A percentile compares a stretch with the other conserved stretches of the same genome.
Conservation (phyloP, 2,329 filamentous ascomycete species). For the Penicillium janthinellum region DNA sequence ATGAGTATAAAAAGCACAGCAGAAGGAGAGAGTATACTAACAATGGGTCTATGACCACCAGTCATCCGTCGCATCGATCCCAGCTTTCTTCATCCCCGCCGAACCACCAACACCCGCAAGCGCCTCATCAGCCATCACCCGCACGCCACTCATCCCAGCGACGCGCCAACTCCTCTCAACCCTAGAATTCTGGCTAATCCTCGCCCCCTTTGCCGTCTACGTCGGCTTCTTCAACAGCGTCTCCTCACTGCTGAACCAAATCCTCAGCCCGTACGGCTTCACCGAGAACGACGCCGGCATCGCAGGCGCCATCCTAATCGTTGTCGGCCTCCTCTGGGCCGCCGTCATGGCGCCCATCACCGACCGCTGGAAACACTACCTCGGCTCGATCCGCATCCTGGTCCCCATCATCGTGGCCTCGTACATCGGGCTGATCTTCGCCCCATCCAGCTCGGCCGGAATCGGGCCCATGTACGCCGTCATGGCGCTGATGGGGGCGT, state of each 20-base stretch:
- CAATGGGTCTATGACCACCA: constrained; percentile 26
- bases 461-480: constrained; percentile 68
- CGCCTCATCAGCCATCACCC: constrained; percentile 62
- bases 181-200: constrained; percentile 75
- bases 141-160: constrained; percentile 56
- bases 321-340: constrained; percentile 77
- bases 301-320: constrained; percentile 83
- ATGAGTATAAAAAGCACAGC: background rate
- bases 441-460: constrained; percentile 60
- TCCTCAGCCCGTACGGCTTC: constrained; percentile 84
- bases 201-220: constrained; percentile 79
- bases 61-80: constrained; percentile 67
- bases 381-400: constrained; percentile 70
- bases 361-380: constrained; percentile 79
- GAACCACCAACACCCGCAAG: constrained; percentile 76
- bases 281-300: constrained; percentile 83
- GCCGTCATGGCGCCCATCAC: constrained; percentile 79
- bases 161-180: constrained; percentile 60
- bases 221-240: constrained; percentile 93
- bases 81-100: constrained; percentile 78
- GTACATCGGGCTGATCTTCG: constrained; percentile 82
- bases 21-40: background rate
- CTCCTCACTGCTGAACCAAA: constrained; percentile 85
- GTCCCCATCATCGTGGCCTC: constrained; percentile 72
- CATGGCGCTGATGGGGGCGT: constrained; percentile 73